Evolutionary conservation across 108 stramenopile genomes (phyloP).

Genomic region (Cylindrotheca closterium): DNA sequence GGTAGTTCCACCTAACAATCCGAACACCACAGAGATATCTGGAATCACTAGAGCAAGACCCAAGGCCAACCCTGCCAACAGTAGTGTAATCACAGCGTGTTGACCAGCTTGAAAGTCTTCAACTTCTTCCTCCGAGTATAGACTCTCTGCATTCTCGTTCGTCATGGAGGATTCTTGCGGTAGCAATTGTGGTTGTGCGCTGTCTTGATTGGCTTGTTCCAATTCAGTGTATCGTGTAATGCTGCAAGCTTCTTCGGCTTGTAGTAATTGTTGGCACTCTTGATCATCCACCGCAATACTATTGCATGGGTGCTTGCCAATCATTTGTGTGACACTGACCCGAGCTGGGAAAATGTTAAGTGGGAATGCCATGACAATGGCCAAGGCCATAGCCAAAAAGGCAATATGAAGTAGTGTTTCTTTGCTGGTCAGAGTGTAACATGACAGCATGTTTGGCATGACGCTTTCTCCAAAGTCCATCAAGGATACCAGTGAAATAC

Average conservation of each 20-base stretch:
- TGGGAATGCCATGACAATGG: constrained; percentile 79
- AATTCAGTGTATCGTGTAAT: constrained; percentile 3
- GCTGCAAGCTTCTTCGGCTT: constrained; percentile 1
- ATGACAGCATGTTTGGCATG: constrained; percentile 61
- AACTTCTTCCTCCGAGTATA: constrained; percentile 3
- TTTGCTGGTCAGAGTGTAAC: constrained; percentile 38
- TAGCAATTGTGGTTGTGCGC: constrained; percentile 1
- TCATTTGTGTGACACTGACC: constrained; percentile 59
- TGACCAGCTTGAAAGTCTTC: constrained; percentile 23
- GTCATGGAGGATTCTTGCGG: constrained; percentile 1
- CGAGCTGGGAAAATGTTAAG: constrained; percentile 81
- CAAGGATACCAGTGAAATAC: constrained; percentile 53
- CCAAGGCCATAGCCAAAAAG: constrained; percentile 68
- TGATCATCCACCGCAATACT: constrained; percentile 3
- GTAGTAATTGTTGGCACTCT: constrained; percentile 26
- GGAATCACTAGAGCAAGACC: constrained; percentile 65
- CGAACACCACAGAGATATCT: constrained; percentile 76
- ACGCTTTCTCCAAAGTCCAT: constrained; percentile 59
- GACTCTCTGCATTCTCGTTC: not conserved
- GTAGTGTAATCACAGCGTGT: constrained; percentile 26
- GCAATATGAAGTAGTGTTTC: constrained; percentile 59
- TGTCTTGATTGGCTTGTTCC: constrained; percentile 18
- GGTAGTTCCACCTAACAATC: constrained; percentile 74
- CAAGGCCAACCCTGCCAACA: constrained; percentile 57
- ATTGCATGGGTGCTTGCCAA: constrained; percentile 20